A percentile compares a stretch with the other conserved stretches of the same genome.
Conservation (phyloP, 2,329 filamentous ascomycete species). For the Fusarium tjaetaba region DNA sequence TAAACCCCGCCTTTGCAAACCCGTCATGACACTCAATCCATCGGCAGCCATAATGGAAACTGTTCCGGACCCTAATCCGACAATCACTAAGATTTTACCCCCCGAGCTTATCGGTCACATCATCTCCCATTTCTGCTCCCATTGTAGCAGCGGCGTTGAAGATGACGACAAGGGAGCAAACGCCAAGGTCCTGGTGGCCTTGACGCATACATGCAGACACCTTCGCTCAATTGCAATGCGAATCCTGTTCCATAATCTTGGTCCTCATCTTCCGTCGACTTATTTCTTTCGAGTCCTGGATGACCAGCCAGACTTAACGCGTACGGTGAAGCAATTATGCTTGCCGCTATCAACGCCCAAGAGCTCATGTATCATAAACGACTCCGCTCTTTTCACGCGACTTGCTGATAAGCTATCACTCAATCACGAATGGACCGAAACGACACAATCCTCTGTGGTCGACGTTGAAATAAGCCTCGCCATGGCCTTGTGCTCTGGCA, state of each 20-base stretch:
- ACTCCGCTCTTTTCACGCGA: fast-evolving
- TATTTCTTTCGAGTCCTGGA: not conserved
- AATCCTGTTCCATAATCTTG: fast-evolving
- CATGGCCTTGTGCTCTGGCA: no score
- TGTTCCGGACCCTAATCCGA: fast-evolving
- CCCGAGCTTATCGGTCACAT: fast-evolving
- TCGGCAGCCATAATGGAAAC: fast-evolving
- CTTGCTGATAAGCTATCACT: not conserved
- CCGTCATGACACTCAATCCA: no score
- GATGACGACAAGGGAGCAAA: not conserved
- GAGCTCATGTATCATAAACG: not conserved
- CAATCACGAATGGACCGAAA: fast-evolving
- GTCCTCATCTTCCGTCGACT: not conserved
- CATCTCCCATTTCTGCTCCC: not conserved
- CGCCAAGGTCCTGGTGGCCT: fast-evolving
- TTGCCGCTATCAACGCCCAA: not conserved
- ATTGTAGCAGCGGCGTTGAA: fast-evolving
- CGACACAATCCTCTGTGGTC: no score
- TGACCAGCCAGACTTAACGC: fast-evolving
- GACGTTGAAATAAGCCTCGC: no score
- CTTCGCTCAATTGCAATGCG: not conserved
- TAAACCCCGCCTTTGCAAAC: no score
- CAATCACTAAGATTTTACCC: fast-evolving
- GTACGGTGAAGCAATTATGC: not conserved
- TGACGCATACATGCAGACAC: fast-evolving